Conservation (phyloP, 2,329 filamentous ascomycete genomes). For the Capronia americana region DNA sequence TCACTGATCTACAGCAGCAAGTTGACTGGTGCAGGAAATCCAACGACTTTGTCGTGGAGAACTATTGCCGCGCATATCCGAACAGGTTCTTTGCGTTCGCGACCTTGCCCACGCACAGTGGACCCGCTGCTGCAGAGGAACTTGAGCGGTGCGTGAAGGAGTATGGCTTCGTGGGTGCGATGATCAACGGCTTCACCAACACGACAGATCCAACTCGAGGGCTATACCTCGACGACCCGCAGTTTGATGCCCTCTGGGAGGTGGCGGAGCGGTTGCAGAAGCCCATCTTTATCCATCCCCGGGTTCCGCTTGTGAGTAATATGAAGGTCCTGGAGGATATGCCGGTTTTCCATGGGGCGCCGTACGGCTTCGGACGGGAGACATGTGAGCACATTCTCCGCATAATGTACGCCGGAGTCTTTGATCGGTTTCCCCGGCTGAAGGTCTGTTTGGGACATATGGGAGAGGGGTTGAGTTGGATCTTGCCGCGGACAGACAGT, state of each 20-base stretch:
- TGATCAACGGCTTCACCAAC: slow-evolving; percentile 62
- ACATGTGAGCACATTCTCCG: slow-evolving; percentile 46
- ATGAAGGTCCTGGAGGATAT: slow-evolving; percentile 37
- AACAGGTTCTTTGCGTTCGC: slow-evolving; percentile 53
- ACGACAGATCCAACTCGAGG: slow-evolving; percentile 50
- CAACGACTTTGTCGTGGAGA: slow-evolving; percentile 38
- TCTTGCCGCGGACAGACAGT: slow-evolving; percentile 46
- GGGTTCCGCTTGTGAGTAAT: slow-evolving; percentile 38
- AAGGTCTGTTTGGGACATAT: slow-evolving; percentile 63
- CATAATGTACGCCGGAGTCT: slow-evolving; percentile 61
- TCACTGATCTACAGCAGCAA: slow-evolving; percentile 23
- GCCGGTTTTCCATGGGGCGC: slow-evolving; percentile 34
- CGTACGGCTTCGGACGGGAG: slow-evolving; percentile 48
- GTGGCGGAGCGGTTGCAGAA: slow-evolving; percentile 54
- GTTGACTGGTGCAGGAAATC: slow-evolving; percentile 24
- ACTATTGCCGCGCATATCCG: slow-evolving; percentile 37
- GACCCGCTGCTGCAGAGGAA: slow-evolving; percentile 46
- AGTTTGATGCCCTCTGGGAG: slow-evolving; percentile 52
- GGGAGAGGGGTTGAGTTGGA: slow-evolving; percentile 61
- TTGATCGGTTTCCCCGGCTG: slow-evolving; percentile 61
- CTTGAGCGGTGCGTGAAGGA: slow-evolving; percentile 49
- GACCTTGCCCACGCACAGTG: slow-evolving; percentile 49
- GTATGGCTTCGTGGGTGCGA: slow-evolving; percentile 55
- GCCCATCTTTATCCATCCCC: slow-evolving; percentile 60
- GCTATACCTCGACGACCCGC: slow-evolving; percentile 52